Evolutionary conservation across 176 grass and related monocot species (phyloP).

Genomic region (Guadua angustifolia): DNA sequence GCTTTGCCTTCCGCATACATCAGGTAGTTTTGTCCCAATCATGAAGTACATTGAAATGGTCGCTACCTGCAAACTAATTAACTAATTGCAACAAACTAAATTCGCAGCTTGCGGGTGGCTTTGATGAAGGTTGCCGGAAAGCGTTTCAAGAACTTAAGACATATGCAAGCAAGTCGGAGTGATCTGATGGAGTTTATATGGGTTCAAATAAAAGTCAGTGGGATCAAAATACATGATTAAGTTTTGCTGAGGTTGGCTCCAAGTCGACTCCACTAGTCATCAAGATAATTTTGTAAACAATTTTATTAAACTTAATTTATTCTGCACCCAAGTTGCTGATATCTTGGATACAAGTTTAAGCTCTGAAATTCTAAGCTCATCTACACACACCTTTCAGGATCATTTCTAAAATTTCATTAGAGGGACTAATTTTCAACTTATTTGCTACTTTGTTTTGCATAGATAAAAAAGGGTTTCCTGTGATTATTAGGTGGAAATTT

Average conservation of each 20-base stretch:
- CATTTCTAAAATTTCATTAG: conserved; percentile 18
- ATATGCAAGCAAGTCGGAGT: conserved; percentile 64
- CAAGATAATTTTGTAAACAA: conserved; percentile 36
- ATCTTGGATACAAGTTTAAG: conserved; percentile 37
- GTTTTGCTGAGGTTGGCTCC: conserved; percentile 50
- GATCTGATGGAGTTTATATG: conserved; percentile 26
- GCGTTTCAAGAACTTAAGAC: conserved; percentile 88
- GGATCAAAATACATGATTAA: conserved; percentile 40
- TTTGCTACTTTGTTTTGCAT: conserved; percentile 7
- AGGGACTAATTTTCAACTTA: neutral
- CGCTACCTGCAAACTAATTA: conserved; percentile 30
- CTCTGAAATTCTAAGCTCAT: conserved; percentile 23
- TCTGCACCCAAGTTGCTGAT: conserved; percentile 36
- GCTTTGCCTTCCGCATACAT: conserved; percentile 92
- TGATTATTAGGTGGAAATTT: neutral
- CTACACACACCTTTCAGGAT: neutral
- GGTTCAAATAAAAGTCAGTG: conserved; percentile 37
- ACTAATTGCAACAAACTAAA: conserved; percentile 34
- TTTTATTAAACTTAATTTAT: conserved; percentile 49
- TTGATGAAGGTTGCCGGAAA: conserved; percentile 74
- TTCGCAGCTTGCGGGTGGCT: conserved; percentile 81
- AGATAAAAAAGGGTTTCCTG: neutral
- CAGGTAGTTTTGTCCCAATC: conserved; percentile 58
- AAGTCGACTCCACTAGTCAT: conserved; percentile 24
- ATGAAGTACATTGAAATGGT: conserved; percentile 30